Evolutionary conservation across 2,329 filamentous ascomycete genomes (phyloP), one percentile per base, ranked within the genome.

Genomic region (Ophiocordyceps robertsii): DNA sequence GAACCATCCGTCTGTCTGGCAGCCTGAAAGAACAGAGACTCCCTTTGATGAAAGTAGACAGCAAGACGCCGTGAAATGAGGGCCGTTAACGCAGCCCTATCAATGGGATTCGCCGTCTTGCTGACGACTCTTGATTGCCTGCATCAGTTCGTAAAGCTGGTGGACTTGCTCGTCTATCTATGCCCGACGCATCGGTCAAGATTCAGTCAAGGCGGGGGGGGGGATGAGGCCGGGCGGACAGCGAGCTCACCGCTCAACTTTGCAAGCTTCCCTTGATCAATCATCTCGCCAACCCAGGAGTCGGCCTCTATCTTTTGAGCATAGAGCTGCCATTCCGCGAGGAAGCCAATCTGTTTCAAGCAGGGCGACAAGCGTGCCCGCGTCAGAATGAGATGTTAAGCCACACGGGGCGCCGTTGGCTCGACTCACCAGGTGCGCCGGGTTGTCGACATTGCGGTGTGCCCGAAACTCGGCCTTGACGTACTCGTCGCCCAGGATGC

Each of bases 291-390:
- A 46, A 75, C 71, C 92, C 92, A 96, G 0, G 72, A 62, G 42
- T 94, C 82, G 0, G 89, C 90, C 57, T 96, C 90, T 14, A 98
- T 67, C 58, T 87, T 81, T 59, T 98, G 90, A 2, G 88, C 89
- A 57, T 96, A 98, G 41, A 86, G 67, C 62, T 98, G 92, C 90
- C 90, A 98, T 62, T 96, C 89, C 0, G 85, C 90, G 52, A 98
- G 70, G 61, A 98, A 98, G 2, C 90, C 92, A 53, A 96, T 87
- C 87, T 94, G 50, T 24, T 21, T 19, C 10, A 9, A 11, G 3
- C 9, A 11, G 16, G 30, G 14, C 30, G 16, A 17, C 33, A 14
- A 3, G n/a, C 4, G n/a, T 3, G 13, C 14, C 13, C 5, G 8
- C n/a, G 12, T 21, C 17, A 12, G 24, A 14, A 27, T 19, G 19